Base-by-base conservation (phyloP, 2,329 filamentous ascomycete genomes). In the Fusarium euwallaceae region DNA sequence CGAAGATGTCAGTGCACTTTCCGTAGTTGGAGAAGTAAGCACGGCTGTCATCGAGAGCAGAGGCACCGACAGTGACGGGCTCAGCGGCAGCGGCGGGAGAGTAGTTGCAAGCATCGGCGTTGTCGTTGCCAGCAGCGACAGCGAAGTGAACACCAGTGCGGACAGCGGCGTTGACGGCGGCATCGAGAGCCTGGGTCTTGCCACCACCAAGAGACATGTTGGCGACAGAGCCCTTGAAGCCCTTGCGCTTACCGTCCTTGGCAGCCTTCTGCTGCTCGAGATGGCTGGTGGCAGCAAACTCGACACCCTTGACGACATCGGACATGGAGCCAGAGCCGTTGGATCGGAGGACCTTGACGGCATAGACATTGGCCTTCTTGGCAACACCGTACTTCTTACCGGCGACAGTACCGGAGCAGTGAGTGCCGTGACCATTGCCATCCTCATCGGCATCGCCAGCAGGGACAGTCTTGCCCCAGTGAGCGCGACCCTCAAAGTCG, bases 11-110 rank as follows among this genome's bases (percentile, higher is more conserved):
- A 84, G 96, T 98, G 91, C 97, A 99, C 90, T 96, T 97, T 85
- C 97, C 97, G 86, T 92, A 98, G 94, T 99, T 99, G 91, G 97
- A 99, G 92, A 99, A 99, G 91, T 98, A 99, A 76, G 97, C 97
- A 86, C 97, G 96, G 89, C 95, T 94, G 83, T 99, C 97, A 81
- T 93, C 91, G 70, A 99, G 91, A 78, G 94, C 97, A 55, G 95
- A 97, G 78, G 97, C 97, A 86, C 96, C 97, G 75, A 99, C 97
- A 69, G 97, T 99, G 83, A 99, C 91, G 78, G 97, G 95, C 82
- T 97, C 95, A 80, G 91, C 89, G 79, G 97, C 95, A 75, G 96
- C 94, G 81, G 97, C 97, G 70, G 97, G 97, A 45, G 97, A 99
- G 91, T 98, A 99, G 89, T 97, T 97, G 93, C 97, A 99, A 68